Conservation (phyloP, 768 basidiomycete genomes). For the Chalciporus chontae region DNA sequence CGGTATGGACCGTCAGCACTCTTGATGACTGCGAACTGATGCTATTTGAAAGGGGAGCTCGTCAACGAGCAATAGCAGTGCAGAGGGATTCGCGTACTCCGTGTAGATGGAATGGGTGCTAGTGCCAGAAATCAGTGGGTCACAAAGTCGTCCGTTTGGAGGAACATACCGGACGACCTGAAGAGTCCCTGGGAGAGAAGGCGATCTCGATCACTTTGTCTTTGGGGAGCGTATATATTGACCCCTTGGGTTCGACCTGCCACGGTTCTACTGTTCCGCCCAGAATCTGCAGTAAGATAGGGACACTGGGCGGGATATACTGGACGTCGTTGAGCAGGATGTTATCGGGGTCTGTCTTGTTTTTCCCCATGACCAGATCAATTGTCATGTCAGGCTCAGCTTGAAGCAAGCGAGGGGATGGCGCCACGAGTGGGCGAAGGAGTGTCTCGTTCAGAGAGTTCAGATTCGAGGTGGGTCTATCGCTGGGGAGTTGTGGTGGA, state of each 20-base stretch:
- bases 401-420: constrained; percentile 7
- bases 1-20: constrained; percentile 34
- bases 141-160: too few species aligned
- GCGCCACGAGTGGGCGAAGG: constrained; percentile 13
- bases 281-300: constrained; percentile 22
- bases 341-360: constrained; percentile 8
- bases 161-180: constrained; percentile 30
- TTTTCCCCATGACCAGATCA: constrained; percentile 11
- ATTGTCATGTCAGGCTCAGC: constrained; percentile 18
- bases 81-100: constrained; percentile 9
- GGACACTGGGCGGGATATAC: constrained; percentile 15
- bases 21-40: constrained; percentile 39
- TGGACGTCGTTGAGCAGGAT: constrained; percentile 12
- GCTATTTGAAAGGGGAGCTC: constrained; percentile 21
- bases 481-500: constrained; percentile 7
- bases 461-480: not conserved
- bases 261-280: constrained; percentile 7
- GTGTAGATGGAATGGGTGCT: constrained; percentile 23
- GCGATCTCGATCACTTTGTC: constrained; percentile 13
- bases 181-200: constrained; percentile 10
- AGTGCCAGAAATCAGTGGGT: not conserved
- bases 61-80: not conserved
- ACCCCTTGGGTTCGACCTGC: constrained; percentile 10
- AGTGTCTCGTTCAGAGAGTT: constrained; percentile 16
- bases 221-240: constrained; percentile 13